Percentiles rank a stretch among this genome's conserved stretches.
Evolutionary conservation across 2,329 filamentous ascomycete species (phyloP).

Genomic region (Acrodontium crateriforme): DNA sequence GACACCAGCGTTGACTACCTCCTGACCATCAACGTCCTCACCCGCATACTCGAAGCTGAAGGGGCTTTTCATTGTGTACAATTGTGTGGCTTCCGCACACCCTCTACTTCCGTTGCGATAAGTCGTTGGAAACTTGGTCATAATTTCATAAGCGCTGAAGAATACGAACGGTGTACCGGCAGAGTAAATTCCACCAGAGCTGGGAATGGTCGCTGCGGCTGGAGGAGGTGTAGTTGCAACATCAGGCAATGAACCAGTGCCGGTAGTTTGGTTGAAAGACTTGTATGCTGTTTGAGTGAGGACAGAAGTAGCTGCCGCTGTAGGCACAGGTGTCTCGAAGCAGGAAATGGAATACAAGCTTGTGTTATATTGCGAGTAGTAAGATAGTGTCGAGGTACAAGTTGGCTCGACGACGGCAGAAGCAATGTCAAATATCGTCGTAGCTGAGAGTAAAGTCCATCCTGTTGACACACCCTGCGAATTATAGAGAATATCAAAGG

Average conservation of each 20-base stretch:
- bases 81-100: constrained; percentile 21
- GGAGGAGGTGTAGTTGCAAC: constrained; percentile 17
- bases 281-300: constrained; percentile 19
- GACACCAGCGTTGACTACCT: constrained; percentile 12
- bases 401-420: constrained; percentile 15
- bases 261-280: constrained; percentile 14
- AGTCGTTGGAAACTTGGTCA: constrained; percentile 16
- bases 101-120: constrained; percentile 15
- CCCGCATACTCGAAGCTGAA: constrained; percentile 26
- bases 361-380: constrained; percentile 11
- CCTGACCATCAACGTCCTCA: constrained; percentile 18
- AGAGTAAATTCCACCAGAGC: constrained; percentile 9
- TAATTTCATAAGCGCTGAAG: constrained; percentile 31
- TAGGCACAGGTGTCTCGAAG: constrained; percentile 14
- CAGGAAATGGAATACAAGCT: constrained; percentile 11
- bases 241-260: constrained; percentile 16
- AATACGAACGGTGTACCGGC: constrained; percentile 28
- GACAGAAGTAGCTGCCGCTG: constrained; percentile 18
- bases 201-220: constrained; percentile 14
- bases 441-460: constrained; percentile 18
- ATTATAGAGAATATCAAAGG: constrained; percentile 16
- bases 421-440: constrained; percentile 20
- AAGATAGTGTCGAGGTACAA: constrained; percentile 9
- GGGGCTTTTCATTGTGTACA: constrained; percentile 21
- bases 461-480: constrained; percentile 15